Evolutionary conservation across 805 yeast genomes (phyloP), one percentile per base, ranked within the genome.

Genomic region (Kodamaea leandrae): DNA sequence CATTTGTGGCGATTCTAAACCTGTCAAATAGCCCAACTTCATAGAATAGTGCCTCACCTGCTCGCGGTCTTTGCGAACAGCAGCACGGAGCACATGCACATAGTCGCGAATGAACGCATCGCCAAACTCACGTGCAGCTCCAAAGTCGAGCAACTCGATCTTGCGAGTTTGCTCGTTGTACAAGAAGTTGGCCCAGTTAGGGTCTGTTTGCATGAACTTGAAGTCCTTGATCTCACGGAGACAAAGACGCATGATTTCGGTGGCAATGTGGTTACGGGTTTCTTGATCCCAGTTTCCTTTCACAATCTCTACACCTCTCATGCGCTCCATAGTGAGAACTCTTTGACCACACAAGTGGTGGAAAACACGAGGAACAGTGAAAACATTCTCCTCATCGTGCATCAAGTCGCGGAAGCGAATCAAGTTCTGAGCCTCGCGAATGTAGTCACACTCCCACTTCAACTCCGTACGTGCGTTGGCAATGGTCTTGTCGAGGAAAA

Each of bases 151-250:
- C 42, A 93, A 70, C 61, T 91, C 97, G 43, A 93, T 79, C 60
- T 83, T 80, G 18, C 76, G 64, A 2, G 89, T 80, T n/a, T 67
- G 51, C 24, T 71, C 71, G 56, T 93, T 89, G 67, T 86, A 89
- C 45, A 93, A 65, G 66, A 93, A 93, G 61, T 93, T 93, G 33
- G 99, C 97, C 99, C 99, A 93, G 62, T 93, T 93, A 38, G 99
- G 99, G 66, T 93, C 99, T 1, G 98, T 91, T 66, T 93, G 99
- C 99, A 93, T 93, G 66, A 83, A 91, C 54, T 76, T 77, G 68
- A 84, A 90, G 51, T 77, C 68, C 10, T 89, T 86, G 60, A 93
- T 86, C 64, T 93, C 99, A 51, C 76, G 71, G 36, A 93, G 67
- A 56, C 96, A 89, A 30, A 93, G 71, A 49, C 87, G 76, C 96